Conservation (phyloP, 306 rosid species). For the Dryas octopetala region DNA sequence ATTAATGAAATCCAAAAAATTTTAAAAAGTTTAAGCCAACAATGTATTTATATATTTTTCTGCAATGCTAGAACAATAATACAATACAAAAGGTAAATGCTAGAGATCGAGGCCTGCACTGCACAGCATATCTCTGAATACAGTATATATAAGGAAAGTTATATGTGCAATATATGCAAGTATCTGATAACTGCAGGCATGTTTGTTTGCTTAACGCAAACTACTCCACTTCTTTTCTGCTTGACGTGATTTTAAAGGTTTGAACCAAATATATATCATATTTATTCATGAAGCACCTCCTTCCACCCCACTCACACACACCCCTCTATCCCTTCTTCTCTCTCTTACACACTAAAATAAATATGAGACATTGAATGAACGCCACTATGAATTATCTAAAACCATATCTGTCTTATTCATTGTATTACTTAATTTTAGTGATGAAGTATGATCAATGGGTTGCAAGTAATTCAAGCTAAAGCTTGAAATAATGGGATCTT, state of each 20-base stretch:
- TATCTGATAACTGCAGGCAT: conserved; percentile 32
- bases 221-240: conserved; percentile 30
- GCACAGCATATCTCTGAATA: background rate
- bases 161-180: conserved; percentile 1
- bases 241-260: conserved; percentile 80
- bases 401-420: background rate
- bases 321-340: background rate
- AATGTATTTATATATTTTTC: too few relatives aligned
- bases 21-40: too few relatives aligned
- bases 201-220: conserved; percentile 93
- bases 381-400: background rate
- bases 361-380: background rate
- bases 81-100: background rate
- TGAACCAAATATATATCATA: conserved; percentile 30
- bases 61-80: background rate
- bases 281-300: background rate
- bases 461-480: conserved; percentile 8
- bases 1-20: too few relatives aligned
- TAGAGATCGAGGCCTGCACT: background rate
- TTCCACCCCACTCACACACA: conserved; percentile 6
- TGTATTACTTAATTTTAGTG: background rate
- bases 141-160: background rate
- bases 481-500: background rate
- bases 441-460: background rate
- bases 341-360: background rate